Evolutionary conservation across 2,329 filamentous ascomycete genomes (phyloP).

Genomic region (Podosphaera aphanis): DNA sequence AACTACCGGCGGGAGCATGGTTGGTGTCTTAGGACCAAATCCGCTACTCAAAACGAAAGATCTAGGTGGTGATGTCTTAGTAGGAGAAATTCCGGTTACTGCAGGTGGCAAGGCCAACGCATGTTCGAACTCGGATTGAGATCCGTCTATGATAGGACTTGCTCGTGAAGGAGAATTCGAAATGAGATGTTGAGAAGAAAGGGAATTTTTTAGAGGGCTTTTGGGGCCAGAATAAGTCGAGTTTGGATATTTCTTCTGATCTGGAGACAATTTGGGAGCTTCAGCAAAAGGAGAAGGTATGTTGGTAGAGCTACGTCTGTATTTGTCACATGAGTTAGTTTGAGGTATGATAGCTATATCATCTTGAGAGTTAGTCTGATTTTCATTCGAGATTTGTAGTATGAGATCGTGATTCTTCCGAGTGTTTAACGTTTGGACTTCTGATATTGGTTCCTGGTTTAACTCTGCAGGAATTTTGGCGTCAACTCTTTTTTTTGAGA

Average conservation of each 20-base stretch:
- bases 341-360: conserved; percentile 1
- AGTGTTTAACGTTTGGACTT: background rate
- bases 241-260: background rate
- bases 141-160: conserved; percentile 1
- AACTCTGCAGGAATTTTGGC: too few relatives aligned
- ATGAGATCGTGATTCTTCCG: background rate
- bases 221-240: conserved; percentile 4
- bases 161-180: conserved; percentile 6
- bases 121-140: conserved; percentile 6
- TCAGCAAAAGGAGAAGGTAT: conserved; percentile 13
- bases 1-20: conserved; percentile 32
- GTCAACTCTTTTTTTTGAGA: too few relatives aligned
- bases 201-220: conserved; percentile 3
- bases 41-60: conserved; percentile 11
- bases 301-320: conserved; percentile 11
- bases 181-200: conserved; percentile 3
- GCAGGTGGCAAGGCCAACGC: conserved; percentile 14
- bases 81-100: conserved; percentile 21
- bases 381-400: background rate
- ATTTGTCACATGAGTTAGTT: conserved; percentile 6
- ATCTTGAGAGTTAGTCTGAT: background rate
- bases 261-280: conserved; percentile 13
- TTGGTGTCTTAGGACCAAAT: conserved; percentile 13
- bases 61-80: conserved; percentile 20
- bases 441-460: background rate